Base-by-base conservation (phyloP, 495 filamentous ascomycete genomes). In the Tirmania nivea region DNA sequence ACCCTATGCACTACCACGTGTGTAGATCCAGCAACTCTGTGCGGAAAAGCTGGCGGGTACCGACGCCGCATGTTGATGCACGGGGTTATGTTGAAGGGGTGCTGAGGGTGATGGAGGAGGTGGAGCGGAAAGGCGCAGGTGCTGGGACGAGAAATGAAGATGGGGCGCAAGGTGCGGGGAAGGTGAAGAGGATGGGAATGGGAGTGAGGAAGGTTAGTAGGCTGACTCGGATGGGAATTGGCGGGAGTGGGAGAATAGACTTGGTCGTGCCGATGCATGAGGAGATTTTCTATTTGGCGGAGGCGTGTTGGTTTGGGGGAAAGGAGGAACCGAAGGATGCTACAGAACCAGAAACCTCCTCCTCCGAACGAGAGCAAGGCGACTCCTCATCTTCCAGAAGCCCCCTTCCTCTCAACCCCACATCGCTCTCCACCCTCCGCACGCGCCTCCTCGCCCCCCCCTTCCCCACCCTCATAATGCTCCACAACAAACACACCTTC, bases 1-100 rank as follows among this genome's bases (percentile, higher is more conserved):
- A 67, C 51, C 62, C 64, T 0, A 67, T 67, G 64, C 65, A 67
- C 48, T 67, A 59, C 49, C 64, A 67, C 36, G 63, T 67, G 35
- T 63, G 65, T 52, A 53, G 58, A 20, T 67, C 67, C 54, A 66
- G 64, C 21, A 54, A 52, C 20, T 25, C 54, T 10, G 65, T 67
- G 8, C 49, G 53, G n/a, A 54, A 54, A 34, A 57, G 51, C 25
- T 55, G 52, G 49, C 31, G 55, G 45, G 57, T 59, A 14, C 63
- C 64, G 8, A 52, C 64, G 1, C 64, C 64, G 1, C 57, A 52
- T 36, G 39, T 56, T 5, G 65, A 67, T 36, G 17, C 57, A 11
- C 8, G 35, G 0, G 60, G 65, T 9, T 67, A 66, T 51, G 55
- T 63, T 35, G 14, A 48, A 0, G 63, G 21, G 14, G 55, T 67